Percentiles rank a stretch among this genome's conserved stretches.
Evolutionary conservation across 2,329 filamentous ascomycete genomes (phyloP).

Genomic region (Fusarium armeniacum): DNA sequence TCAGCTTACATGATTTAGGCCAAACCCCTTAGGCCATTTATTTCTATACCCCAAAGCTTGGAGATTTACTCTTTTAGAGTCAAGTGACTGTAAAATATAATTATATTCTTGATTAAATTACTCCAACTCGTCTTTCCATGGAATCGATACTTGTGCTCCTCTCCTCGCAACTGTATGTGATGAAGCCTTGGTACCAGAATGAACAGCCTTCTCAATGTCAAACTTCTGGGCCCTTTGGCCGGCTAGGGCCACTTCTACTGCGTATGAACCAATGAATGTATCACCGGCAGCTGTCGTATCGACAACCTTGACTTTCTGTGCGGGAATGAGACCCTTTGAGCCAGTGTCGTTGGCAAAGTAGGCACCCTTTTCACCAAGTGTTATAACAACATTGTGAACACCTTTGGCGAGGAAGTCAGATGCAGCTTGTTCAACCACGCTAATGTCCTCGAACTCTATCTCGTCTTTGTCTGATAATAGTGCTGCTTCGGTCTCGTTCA

Average conservation of each 20-base stretch:
- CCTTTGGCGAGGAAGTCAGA: slow-evolving; percentile 75
- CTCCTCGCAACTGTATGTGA: slow-evolving; percentile 19
- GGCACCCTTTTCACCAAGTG: slow-evolving; percentile 82
- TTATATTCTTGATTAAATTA: not conserved
- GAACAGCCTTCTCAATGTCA: slow-evolving; percentile 17
- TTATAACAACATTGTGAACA: slow-evolving; percentile 84
- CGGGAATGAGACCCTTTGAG: slow-evolving; percentile 66
- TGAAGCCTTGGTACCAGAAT: slow-evolving; percentile 15
- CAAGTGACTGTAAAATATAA: not conserved
- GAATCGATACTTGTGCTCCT: slow-evolving; percentile 29
- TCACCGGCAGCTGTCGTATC: slow-evolving; percentile 96
- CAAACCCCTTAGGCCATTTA: too few species aligned
- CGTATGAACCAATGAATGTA: slow-evolving; percentile 94
- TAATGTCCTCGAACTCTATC: slow-evolving; percentile 62
- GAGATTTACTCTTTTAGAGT: too few species aligned
- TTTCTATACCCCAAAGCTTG: too few species aligned
- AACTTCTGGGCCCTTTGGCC: not conserved
- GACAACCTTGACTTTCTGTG: slow-evolving; percentile 80
- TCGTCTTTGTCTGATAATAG: slow-evolving; percentile 73
- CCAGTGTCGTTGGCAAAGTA: slow-evolving; percentile 68
- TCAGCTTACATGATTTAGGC: too few species aligned
- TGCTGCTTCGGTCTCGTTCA: slow-evolving; percentile 92
- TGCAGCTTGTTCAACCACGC: slow-evolving; percentile 63
- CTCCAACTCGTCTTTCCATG: slow-evolving; percentile 23
- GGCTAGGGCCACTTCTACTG: slow-evolving; percentile 51